Base-by-base conservation (phyloP, 805 yeast species). In the Trichomonascus vanleenenianus region DNA sequence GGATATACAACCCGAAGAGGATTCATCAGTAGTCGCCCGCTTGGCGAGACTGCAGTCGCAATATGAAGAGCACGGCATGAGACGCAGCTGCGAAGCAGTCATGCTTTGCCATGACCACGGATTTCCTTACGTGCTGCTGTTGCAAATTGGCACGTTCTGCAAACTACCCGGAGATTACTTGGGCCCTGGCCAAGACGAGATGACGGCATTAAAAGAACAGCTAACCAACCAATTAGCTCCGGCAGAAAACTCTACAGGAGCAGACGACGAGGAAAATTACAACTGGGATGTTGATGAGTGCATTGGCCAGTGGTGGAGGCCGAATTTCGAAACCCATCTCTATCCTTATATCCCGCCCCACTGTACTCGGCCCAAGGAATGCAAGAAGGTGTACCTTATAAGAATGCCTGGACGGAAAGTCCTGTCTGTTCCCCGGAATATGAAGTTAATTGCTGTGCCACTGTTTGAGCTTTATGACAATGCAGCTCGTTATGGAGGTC, bases 341-440 rank as follows among this genome's bases (percentile, higher is more conserved):
- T 61, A 61, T 46, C 65, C 65, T 18, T 61, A 57, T 45, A 52
- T 61, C n/a, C 65, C 65, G 8, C 62, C 65, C 3, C 65, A 61
- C 39, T 56, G 60, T n/a, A 47, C 64, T 3, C 53, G 61, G 20
- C 65, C 65, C 14, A 61, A 60, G 46, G 65, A 61, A 43, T 60
- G 64, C 51, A 61, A 57, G 33, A 61, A 60, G 53, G 44, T 62
- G 49, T 61, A 57, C 43, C 46, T 61, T 38, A 55, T 61, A 10
- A 52, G 52, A 10, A 39, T 60, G 44, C 65, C 64, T 9, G 48
- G 51, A 22, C 53, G 49, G 19, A 56, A 53, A 42, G 58, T 53
- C 12, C 49, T 61, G 30, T 40, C 48, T 10, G 61, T 61, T 8
- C 64, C 65, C 6, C 42, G 52, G 38, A 59, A 60, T 39, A 56